These are phyloP conservation scores for Globisporangium parvum DNA, from an alignment of 352 stramenopile species.

Conservation along the genomic window DNA sequence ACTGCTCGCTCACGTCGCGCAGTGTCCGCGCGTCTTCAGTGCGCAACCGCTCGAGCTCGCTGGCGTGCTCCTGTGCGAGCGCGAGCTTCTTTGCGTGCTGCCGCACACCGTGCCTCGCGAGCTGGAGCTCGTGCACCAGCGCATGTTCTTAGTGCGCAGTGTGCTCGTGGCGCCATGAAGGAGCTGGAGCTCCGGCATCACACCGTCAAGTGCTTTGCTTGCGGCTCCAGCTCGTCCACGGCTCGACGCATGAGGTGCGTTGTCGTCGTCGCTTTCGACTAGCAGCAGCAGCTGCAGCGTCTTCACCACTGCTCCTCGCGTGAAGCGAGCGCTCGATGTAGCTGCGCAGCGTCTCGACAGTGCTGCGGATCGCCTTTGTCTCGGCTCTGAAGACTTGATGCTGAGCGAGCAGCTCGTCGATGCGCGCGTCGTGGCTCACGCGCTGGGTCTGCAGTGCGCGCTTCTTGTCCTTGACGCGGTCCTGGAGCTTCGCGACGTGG, in stretches of 20 bases:
- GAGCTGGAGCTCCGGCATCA: conserved; percentile 34
- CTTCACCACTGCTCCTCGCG: background rate
- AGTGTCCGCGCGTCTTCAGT: conserved; percentile 28
- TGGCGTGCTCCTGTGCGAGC: conserved; percentile 15
- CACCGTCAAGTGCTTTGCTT: too few species aligned
- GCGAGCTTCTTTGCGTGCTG: conserved; percentile 34
- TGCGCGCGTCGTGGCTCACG: conserved; percentile 20
- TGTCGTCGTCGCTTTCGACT: conserved; percentile 4
- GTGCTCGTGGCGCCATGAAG: conserved; percentile 38
- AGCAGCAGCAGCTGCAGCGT: conserved; percentile 4
- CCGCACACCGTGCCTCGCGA: conserved; percentile 21
- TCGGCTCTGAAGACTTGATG: conserved; percentile 23
- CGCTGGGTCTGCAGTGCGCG: conserved; percentile 37
- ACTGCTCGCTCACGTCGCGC: conserved; percentile 36
- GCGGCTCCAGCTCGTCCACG: background rate
- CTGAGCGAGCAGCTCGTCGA: conserved; percentile 27
- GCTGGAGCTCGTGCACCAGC: conserved; percentile 49
- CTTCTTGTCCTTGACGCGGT: conserved; percentile 46
- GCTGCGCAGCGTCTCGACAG: conserved; percentile 36
- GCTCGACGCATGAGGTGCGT: too few species aligned
- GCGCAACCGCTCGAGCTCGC: conserved; percentile 38
- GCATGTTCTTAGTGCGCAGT: conserved; percentile 41
- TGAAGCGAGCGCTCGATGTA: conserved; percentile 37
- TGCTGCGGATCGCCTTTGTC: conserved; percentile 25
- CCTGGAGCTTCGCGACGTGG: conserved; percentile 26